These are phyloP conservation scores for Hyparrhenia diplandra DNA, from an alignment of 176 grass and related monocot genomes.

Conservation along the genomic window DNA sequence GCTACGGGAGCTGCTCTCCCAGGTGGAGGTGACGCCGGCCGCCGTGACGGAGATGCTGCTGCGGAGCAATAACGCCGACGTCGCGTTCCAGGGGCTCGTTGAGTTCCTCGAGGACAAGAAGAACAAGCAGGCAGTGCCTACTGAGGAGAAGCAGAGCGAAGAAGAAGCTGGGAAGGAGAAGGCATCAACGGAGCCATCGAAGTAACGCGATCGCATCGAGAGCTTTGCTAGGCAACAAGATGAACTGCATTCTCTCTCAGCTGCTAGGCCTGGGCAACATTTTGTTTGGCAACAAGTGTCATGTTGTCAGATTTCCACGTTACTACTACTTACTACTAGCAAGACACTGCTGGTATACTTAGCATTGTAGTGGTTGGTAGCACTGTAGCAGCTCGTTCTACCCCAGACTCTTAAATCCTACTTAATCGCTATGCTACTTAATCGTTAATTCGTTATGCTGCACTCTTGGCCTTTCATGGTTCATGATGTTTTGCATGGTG, in stretches of 20 bases:
- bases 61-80: slow-evolving; percentile 18
- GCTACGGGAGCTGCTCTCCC: not conserved
- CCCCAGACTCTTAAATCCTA: too few species aligned
- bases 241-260: not conserved
- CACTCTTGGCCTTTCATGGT: not conserved
- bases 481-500: not conserved
- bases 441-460: not conserved
- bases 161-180: not conserved
- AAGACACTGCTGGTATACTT: not conserved
- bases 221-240: not conserved
- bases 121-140: not conserved
- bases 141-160: not conserved
- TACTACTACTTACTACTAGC: not conserved
- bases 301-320: not conserved
- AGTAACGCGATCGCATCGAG: not conserved
- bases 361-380: not conserved
- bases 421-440: too few species aligned
- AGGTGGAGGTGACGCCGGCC: slow-evolving; percentile 24
- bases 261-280: too few species aligned
- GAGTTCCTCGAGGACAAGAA: slow-evolving; percentile 4
- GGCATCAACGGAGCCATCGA: not conserved
- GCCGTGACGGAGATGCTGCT: slow-evolving; percentile 35
- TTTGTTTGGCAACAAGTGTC: not conserved
- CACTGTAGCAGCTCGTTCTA: too few species aligned
- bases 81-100: not conserved